phyloP scores from a whole-genome alignment of 805 yeast species.

The Suhomyces vadensis region DNA sequence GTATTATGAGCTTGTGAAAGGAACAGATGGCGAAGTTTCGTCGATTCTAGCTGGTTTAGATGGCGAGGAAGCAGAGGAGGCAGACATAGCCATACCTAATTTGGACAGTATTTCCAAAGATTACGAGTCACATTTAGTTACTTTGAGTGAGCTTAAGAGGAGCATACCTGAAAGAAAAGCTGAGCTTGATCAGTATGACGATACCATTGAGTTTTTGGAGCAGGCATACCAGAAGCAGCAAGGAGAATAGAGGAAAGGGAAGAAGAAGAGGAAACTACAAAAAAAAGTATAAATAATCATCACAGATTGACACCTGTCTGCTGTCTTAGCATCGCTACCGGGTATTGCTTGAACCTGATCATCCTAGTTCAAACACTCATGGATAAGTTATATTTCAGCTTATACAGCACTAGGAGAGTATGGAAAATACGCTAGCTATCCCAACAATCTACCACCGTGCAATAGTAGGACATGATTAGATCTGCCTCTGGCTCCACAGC shows the following conservation, averaged over 20 bases:
- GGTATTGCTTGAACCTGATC: too few species aligned
- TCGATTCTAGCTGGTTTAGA: conserved; percentile 24
- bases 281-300: too few species aligned
- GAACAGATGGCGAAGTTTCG: conserved; percentile 34
- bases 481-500: too few species aligned
- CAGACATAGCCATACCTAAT: conserved; percentile 12
- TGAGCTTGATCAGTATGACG: conserved; percentile 35
- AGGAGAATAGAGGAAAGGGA: background rate
- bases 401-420: too few species aligned
- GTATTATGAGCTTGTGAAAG: conserved; percentile 35
- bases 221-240: conserved; percentile 8
- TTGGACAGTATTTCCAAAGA: conserved; percentile 22
- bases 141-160: conserved; percentile 35
- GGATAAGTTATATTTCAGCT: too few species aligned
- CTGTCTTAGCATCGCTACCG: too few species aligned
- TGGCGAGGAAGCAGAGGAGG: conserved; percentile 13
- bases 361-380: too few species aligned
- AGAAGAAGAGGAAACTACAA: too few species aligned
- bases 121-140: conserved; percentile 29
- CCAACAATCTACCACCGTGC: too few species aligned
- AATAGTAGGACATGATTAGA: too few species aligned
- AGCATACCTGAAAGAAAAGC: conserved; percentile 38
- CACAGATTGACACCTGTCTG: too few species aligned
- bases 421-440: too few species aligned
- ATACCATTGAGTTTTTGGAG: conserved; percentile 31